Evolutionary conservation across 495 filamentous ascomycete species (phyloP).

Genomic region (Hypoxylon fragiforme): DNA sequence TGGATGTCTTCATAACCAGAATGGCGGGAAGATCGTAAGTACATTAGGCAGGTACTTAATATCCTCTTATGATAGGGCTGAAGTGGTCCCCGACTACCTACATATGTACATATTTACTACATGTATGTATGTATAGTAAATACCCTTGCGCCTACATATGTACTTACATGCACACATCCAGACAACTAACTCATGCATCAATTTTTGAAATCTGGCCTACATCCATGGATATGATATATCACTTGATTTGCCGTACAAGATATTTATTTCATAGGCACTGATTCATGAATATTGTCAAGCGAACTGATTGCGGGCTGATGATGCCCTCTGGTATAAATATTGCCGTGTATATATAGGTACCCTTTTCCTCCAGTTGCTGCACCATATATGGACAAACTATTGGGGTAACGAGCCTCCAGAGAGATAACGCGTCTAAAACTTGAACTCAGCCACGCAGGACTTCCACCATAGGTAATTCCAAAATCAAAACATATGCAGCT

Average conservation of each 20-base stretch:
- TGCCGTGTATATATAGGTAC: conserved; percentile 26
- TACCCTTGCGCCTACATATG: no score
- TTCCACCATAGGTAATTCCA: conserved; percentile 11
- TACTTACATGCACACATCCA: neutral
- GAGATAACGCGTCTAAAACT: conserved; percentile 21
- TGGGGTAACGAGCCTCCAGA: conserved; percentile 23
- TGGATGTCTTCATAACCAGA: neutral
- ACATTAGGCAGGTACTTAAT: neutral
- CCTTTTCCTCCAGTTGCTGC: conserved; percentile 19
- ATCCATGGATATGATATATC: no score
- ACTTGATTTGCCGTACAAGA: no score
- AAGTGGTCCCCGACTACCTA: neutral
- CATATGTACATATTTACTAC: conserved; percentile 1
- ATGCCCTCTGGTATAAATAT: conserved; percentile 22
- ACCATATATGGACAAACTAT: conserved; percentile 31
- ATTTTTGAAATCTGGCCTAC: no score
- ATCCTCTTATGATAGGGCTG: neutral
- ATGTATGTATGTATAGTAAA: neutral
- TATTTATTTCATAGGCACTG: no score
- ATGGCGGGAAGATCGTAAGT: neutral
- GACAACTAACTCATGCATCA: no score
- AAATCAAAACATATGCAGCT: conserved; percentile 24
- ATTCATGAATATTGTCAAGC: neutral
- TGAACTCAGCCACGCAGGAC: conserved; percentile 15
- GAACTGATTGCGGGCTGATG: conserved; percentile 5